Evolutionary conservation across 2,329 filamentous ascomycete species (phyloP).

Genomic region (Hymenoscyphus fructigenus): DNA sequence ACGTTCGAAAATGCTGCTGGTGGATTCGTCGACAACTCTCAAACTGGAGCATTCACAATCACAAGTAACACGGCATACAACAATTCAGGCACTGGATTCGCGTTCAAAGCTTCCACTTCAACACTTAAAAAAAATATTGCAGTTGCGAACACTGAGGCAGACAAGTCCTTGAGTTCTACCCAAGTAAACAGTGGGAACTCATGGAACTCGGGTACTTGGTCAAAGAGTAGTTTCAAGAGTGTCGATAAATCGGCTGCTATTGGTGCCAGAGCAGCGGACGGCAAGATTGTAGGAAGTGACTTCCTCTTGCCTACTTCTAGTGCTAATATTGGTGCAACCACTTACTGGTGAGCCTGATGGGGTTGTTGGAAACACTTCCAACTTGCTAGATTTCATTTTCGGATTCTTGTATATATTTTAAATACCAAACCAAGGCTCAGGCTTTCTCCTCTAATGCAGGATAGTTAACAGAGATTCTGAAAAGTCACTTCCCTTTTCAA

Average conservation of each 20-base stretch:
- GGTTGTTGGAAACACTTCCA: neutral
- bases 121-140: slow-evolving; percentile 43
- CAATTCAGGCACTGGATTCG: slow-evolving; percentile 44
- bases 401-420: neutral
- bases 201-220: slow-evolving; percentile 43
- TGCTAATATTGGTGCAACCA: slow-evolving; percentile 43
- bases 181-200: slow-evolving; percentile 41
- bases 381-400: neutral
- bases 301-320: slow-evolving; percentile 44
- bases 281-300: slow-evolving; percentile 42
- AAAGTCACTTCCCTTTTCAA: too few species aligned
- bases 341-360: slow-evolving; percentile 22
- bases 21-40: slow-evolving; percentile 48
- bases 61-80: slow-evolving; percentile 48
- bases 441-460: too few species aligned
- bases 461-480: too few species aligned
- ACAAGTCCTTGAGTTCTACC: slow-evolving; percentile 31
- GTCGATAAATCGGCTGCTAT: slow-evolving; percentile 38
- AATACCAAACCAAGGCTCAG: neutral
- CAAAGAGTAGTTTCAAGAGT: slow-evolving; percentile 42
- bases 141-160: slow-evolving; percentile 35
- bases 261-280: slow-evolving; percentile 40
- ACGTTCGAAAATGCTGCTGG: slow-evolving; percentile 45
- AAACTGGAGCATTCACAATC: slow-evolving; percentile 43
- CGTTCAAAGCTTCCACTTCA: slow-evolving; percentile 38